phyloP scores from a whole-genome alignment of 176 grass and related monocot genomes.

The Otatea glauca region DNA sequence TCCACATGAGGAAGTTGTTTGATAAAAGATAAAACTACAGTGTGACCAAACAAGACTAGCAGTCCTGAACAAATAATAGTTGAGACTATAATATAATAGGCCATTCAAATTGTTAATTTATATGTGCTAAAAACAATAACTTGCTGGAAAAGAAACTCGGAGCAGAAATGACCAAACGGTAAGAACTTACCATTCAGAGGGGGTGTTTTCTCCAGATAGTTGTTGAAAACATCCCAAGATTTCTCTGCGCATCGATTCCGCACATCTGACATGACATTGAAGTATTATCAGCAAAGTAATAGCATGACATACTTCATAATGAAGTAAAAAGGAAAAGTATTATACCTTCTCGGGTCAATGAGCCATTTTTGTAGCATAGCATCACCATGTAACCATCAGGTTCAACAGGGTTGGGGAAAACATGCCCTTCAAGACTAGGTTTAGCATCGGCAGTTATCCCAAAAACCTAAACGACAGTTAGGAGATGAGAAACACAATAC shows the following conservation, averaged over 20 bases:
- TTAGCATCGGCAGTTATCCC: conserved; percentile 86
- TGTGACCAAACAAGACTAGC: neutral
- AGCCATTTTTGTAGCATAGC: conserved; percentile 98
- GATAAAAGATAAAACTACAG: neutral
- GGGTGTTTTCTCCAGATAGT: conserved; percentile 60
- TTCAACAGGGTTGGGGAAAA: conserved; percentile 93
- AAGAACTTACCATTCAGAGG: conserved; percentile 76
- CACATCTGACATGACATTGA: conserved; percentile 59
- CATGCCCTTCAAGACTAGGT: conserved; percentile 90
- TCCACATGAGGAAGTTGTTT: neutral
- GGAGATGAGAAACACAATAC: neutral
- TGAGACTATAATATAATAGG: neutral
- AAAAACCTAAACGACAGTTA: conserved; percentile 65
- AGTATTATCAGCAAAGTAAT: conserved; percentile 25
- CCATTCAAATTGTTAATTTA: neutral
- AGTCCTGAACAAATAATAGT: neutral
- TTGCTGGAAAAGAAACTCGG: neutral
- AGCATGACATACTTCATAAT: neutral
- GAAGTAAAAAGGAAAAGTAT: neutral
- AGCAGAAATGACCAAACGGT: neutral
- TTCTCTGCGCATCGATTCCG: conserved; percentile 70
- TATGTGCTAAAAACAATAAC: neutral
- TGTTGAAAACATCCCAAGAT: conserved; percentile 95
- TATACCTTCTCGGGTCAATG: conserved; percentile 89
- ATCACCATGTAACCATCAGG: conserved; percentile 97